phyloP scores from a whole-genome alignment of 108 stramenopile genomes.

The Epipyxis sp. region DNA sequence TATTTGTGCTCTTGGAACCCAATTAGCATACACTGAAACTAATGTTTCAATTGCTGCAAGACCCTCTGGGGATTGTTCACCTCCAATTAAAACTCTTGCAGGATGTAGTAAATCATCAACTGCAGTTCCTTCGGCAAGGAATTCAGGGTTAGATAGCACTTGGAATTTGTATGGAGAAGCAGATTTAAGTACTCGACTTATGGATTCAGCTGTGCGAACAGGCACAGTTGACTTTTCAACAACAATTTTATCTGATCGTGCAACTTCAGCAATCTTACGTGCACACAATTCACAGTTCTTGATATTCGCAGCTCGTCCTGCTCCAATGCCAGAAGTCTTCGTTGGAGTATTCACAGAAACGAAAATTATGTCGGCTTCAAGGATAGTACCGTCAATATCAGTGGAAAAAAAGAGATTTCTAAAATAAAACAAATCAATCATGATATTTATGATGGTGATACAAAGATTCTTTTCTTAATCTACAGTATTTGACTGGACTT shows the following conservation, averaged over 20 bases:
- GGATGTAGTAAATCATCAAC: slow-evolving; percentile 86
- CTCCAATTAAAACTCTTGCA: slow-evolving; percentile 95
- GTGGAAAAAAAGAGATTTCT: slow-evolving; percentile 96
- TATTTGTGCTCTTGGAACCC: slow-evolving; percentile 88
- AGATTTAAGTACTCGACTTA: slow-evolving; percentile 82
- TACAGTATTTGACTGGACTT: no score
- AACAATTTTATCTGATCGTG: slow-evolving; percentile 81
- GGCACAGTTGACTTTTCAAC: slow-evolving; percentile 99
- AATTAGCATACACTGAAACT: slow-evolving; percentile 52
- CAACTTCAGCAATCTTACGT: slow-evolving; percentile 90
- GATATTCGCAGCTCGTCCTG: no score
- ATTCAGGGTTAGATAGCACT: slow-evolving; percentile 96
- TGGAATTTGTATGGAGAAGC: slow-evolving; percentile 81
- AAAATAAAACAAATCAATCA: no score
- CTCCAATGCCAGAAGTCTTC: no score
- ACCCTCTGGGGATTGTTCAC: slow-evolving; percentile 84
- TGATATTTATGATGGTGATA: no score
- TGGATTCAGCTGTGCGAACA: no score
- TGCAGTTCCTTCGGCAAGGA: slow-evolving; percentile 99
- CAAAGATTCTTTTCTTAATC: no score
- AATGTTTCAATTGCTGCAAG: slow-evolving; percentile 57
- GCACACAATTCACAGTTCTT: slow-evolving; percentile 99
- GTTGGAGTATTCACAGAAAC: no score
- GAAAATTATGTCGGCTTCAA: no score
- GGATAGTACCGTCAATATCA: slow-evolving; percentile 86